phyloP scores from a whole-genome alignment of 169 alveolate species.

The Plasmodium coatneyi region DNA sequence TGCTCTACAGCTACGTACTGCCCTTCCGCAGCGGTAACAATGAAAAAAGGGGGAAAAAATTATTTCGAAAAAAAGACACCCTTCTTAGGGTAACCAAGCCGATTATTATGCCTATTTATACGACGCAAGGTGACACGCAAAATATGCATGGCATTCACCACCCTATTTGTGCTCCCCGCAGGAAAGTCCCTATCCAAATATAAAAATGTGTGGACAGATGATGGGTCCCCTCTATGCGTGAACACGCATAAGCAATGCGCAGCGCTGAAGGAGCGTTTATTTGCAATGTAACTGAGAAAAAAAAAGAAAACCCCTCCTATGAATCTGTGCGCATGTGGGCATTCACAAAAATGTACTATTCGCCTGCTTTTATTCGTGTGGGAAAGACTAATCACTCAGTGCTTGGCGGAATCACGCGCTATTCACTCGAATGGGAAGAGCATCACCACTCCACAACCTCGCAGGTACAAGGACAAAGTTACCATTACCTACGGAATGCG shows the following conservation, averaged over 20 bases:
- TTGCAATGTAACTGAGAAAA: constrained; percentile 23
- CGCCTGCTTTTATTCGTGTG: not conserved
- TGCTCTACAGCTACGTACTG: constrained; percentile 65
- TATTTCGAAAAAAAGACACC: not conserved
- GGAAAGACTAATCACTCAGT: not conserved
- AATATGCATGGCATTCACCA: not conserved
- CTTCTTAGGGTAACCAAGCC: not conserved
- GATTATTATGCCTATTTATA: not conserved
- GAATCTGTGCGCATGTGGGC: not conserved
- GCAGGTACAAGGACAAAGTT: constrained; percentile 38
- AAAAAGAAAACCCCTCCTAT: not conserved
- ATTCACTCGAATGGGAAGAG: not conserved
- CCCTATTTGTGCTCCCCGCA: not conserved
- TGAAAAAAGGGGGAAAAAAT: not conserved
- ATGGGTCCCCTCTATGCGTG: constrained; percentile 74
- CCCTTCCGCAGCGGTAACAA: constrained; percentile 77
- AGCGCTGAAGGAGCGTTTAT: constrained; percentile 37
- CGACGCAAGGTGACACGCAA: not conserved
- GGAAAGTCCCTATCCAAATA: constrained; percentile 48
- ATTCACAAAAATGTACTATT: not conserved
- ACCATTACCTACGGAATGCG: constrained; percentile 75
- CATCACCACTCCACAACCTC: not conserved
- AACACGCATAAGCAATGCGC: constrained; percentile 45
- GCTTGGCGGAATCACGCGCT: not conserved
- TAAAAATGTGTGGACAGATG: constrained; percentile 70